Conservation (phyloP, 768 basidiomycete genomes). For the Lactarius tabidus region DNA sequence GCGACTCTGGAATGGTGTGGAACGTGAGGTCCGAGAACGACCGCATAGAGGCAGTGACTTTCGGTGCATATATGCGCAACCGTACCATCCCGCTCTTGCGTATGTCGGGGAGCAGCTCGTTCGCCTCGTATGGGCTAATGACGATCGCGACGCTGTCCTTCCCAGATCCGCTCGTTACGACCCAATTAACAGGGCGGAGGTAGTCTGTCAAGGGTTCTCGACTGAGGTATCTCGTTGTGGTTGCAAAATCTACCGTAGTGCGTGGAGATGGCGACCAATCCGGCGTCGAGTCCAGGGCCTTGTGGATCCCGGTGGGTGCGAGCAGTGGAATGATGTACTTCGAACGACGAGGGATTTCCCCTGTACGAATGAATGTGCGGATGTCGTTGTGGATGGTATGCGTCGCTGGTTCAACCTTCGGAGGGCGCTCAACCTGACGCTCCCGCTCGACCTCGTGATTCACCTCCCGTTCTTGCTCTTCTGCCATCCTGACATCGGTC, state of each 20-base stretch:
- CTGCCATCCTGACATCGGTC: not conserved
- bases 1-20: conserved; percentile 3
- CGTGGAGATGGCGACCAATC: conserved; percentile 11
- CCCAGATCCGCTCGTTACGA: conserved; percentile 8
- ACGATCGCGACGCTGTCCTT: not conserved
- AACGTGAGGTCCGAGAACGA: conserved; percentile 14
- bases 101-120: conserved; percentile 10
- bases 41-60: conserved; percentile 3
- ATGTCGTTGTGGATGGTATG: conserved; percentile 7
- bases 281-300: not conserved
- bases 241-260: conserved; percentile 4
- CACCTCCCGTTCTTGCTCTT: conserved; percentile 15
- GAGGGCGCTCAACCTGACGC: not conserved
- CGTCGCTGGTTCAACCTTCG: not conserved
- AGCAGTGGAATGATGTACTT: not conserved
- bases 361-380: not conserved
- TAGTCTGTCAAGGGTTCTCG: not conserved
- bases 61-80: conserved; percentile 13
- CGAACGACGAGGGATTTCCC: not conserved
- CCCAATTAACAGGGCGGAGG: conserved; percentile 16
- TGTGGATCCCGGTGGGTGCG: not conserved
- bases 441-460: not conserved
- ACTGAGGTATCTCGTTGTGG: not conserved
- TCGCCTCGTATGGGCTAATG: conserved; percentile 11
- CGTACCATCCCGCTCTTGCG: conserved; percentile 8